Base-by-base conservation (phyloP, 2,329 filamentous ascomycete genomes). In the Dactylonectria estremocensis region DNA sequence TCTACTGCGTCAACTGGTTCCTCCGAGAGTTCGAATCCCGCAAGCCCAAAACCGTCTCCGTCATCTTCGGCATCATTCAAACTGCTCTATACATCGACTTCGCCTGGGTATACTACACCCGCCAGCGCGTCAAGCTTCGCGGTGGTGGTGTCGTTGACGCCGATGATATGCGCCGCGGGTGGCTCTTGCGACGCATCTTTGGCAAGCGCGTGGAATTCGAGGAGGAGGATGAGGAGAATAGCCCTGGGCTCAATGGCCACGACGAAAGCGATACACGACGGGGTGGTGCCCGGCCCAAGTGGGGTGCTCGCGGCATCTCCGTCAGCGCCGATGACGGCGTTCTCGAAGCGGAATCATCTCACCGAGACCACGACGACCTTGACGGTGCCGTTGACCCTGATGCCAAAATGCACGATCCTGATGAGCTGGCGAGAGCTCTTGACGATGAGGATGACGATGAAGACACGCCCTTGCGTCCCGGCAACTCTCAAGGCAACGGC, bases 1-100 rank as follows among this genome's bases (percentile, higher is more conserved):
- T 98, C 69, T 98, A 98, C 82, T 91, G 97, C 68, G 81, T 97
- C 54, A 98, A 97, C 80, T 98, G 95, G 95, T 91, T 98, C 73
- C 83, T 89, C 68, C 90, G 93, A 35, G 87, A 86, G 66, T 81
- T 89, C 22, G 90, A 93, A 75, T 84, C 86, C 74, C 80, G 83
- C 48, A 83, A 86, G 69, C 90, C 91, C 68, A 92, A 95, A 74
- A 86, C 90, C 3, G 89, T 95, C 10, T 91, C 93, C 8, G 89
- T 96, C 78, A 89, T 97, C 68, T 98, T 97, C 76, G 95, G 95
- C 63, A 84, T 97, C 67, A 85, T 98, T 28, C 95, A 98, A 83
- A 98, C 95, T 0, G 91, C 92, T 1, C 89, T 98, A 49, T 98
- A 98, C 81, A 80, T 95, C 74, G 95, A 98, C 82, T 98, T 98